Base-by-base conservation (phyloP, 2,329 filamentous ascomycete genomes). In the Colletotrichum phormii region DNA sequence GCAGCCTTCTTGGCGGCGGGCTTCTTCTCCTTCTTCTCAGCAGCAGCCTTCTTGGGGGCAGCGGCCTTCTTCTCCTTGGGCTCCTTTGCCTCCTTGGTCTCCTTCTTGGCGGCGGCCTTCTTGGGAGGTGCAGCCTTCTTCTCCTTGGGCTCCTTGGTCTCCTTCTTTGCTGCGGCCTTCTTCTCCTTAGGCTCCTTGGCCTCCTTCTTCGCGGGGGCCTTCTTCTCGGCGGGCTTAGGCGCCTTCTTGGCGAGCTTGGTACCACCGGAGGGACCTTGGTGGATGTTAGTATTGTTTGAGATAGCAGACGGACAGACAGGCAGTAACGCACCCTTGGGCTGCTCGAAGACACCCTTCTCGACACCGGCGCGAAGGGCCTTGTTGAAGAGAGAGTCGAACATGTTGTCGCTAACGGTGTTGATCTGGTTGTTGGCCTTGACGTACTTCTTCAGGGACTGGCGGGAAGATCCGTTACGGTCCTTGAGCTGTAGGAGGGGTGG, bases 201-300 rank as follows among this genome's bases (percentile, higher is more conserved):
- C 26, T 80, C 75, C 68, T 42, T 81, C 78, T 81, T 78, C 35
- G 75, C 55, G n/a, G 73, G 33, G 35, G 67, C 55, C 88, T 75
- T 75, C 33, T 74, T 72, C 61, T 70, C 96, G 71, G 93, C 93
- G 72, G 98, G 92, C 92, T 98, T 98, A 84, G 96, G 75, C 76
- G 87, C 83, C 88, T 95, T 95, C 91, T 96, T 96, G 73, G 93
- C 93, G 73, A 98, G 92, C 92, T 98, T 98, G 84, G 97, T 95
- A 77, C 94, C 93, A 74, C 95, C 95, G 75, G 95, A 98, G 73
- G 94, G 89, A 79, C 93, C 93, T 95, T 49, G 42, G 18, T 8
- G 42, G 2, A 72, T 7, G 2, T 15, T 26, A 22, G 11, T 35
- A 59, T 82, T 81, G 58, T 75, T 11, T 22, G 66, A 24, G 49